A percentile compares a stretch with the other conserved stretches of the same genome.
Evolutionary conservation across 352 stramenopile genomes (phyloP).

Genomic region (Globisporangium polare): DNA sequence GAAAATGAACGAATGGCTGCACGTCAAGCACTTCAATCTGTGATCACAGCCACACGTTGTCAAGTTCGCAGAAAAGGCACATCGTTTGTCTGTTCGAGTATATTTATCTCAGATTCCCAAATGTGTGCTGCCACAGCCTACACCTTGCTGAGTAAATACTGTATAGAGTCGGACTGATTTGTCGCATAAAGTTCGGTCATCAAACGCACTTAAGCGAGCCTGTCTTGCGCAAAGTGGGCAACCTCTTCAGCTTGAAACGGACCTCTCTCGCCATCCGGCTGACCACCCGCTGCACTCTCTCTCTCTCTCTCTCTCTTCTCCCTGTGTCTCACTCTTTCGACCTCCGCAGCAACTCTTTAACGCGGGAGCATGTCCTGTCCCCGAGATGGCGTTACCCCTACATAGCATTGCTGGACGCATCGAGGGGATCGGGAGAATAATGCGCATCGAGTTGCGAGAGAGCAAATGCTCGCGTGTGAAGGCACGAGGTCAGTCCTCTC

Average conservation of each 20-base stretch:
- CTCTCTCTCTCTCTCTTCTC: neutral
- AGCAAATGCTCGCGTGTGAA: too few relatives aligned
- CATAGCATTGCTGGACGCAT: neutral
- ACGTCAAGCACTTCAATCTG: neutral
- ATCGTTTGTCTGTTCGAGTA: neutral
- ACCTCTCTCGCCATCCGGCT: neutral
- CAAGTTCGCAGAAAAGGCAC: neutral
- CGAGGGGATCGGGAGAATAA: neutral
- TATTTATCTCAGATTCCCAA: neutral
- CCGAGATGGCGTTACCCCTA: neutral
- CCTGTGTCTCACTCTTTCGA: neutral
- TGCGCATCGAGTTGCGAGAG: neutral
- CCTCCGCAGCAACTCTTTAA: neutral
- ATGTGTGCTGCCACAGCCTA: neutral
- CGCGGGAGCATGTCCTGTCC: neutral
- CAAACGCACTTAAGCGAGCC: neutral
- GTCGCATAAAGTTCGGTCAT: neutral
- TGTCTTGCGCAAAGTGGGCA: neutral
- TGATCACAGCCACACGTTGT: conserved; percentile 9
- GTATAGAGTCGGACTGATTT: neutral
- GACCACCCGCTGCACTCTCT: neutral
- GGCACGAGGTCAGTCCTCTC: too few relatives aligned
- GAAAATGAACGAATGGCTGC: neutral
- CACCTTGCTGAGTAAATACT: neutral
- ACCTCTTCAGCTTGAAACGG: too few relatives aligned